Conservation (phyloP, 2,329 filamentous ascomycete species). For the Sporothrix protearum region DNA sequence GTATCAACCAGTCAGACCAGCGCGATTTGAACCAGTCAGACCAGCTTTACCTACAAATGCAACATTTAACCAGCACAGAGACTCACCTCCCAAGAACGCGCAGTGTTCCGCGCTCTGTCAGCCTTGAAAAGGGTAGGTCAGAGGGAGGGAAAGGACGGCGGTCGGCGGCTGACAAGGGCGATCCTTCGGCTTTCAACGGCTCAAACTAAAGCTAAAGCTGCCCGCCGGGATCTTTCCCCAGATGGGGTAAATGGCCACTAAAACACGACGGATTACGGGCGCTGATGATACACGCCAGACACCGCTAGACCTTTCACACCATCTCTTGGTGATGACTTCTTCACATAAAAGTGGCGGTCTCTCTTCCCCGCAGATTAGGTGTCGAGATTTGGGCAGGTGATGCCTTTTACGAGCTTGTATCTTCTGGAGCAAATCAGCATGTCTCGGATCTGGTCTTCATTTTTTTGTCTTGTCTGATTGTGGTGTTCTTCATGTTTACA, state of each 20-base stretch:
- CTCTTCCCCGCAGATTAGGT: not conserved
- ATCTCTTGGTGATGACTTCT: not conserved
- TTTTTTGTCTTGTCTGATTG: not conserved
- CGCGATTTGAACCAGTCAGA: not conserved
- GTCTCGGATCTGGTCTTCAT: not conserved
- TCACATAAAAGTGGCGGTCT: not conserved
- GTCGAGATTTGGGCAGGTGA: not conserved
- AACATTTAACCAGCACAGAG: not conserved
- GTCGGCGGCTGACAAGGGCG: not conserved
- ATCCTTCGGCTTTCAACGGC: constrained; percentile 19
- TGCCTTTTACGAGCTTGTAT: not conserved
- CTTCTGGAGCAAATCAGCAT: not conserved
- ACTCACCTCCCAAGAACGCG: not conserved
- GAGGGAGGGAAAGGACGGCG: not conserved
- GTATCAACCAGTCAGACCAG: not conserved
- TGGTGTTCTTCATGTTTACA: not conserved
- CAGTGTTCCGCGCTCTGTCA: constrained; percentile 1
- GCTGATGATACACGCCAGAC: not conserved
- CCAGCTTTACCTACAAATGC: not conserved
- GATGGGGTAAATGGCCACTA: not conserved
- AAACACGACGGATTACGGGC: not conserved
- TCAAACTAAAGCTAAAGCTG: constrained; percentile 15
- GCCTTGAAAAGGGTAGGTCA: not conserved
- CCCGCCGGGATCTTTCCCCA: not conserved
- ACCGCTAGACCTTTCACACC: not conserved